Percentiles rank a stretch among this genome's conserved stretches.
Conservation (phyloP, 306 rosid species). For the Sicyos baderoa region DNA sequence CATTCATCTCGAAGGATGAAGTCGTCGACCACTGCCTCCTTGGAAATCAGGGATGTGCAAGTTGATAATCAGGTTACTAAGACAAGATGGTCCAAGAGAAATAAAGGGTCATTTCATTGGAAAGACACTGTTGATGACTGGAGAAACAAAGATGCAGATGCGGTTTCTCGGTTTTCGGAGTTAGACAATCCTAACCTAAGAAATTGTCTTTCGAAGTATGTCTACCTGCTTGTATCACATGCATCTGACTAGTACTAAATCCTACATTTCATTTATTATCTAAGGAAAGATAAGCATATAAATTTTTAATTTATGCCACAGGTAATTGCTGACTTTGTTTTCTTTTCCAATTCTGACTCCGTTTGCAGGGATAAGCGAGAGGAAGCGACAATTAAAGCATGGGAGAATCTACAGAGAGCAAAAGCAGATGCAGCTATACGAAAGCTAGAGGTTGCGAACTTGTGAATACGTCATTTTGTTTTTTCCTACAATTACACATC, state of each 20-base stretch:
- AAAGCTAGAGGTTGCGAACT: conserved; percentile 70
- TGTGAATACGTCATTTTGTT: background rate
- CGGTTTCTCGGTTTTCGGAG: conserved; percentile 38
- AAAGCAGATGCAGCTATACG: conserved; percentile 96
- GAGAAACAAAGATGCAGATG: conserved; percentile 64
- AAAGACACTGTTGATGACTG: conserved; percentile 53
- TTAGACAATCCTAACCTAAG: conserved; percentile 54
- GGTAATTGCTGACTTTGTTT: too few species aligned
- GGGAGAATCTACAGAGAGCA: conserved; percentile 97
- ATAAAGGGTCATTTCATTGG: conserved; percentile 53
- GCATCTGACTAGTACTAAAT: background rate
- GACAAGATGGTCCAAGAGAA: conserved; percentile 96
- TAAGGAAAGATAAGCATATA: background rate
- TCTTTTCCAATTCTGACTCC: background rate
- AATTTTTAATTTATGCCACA: background rate
- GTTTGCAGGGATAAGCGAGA: conserved; percentile 67
- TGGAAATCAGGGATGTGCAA: conserved; percentile 85
- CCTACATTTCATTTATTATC: background rate
- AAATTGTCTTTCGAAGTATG: conserved; percentile 64
- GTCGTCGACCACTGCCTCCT: conserved; percentile 48
- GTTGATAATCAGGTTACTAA: conserved; percentile 87
- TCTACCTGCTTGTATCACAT: conserved; percentile 15
- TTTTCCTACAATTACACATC: background rate
- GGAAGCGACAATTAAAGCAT: conserved; percentile 85
- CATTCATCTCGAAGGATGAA: conserved; percentile 61